Evolutionary conservation across 257 asterid genomes (phyloP).

Genomic region (Voacanga thouarsii): DNA sequence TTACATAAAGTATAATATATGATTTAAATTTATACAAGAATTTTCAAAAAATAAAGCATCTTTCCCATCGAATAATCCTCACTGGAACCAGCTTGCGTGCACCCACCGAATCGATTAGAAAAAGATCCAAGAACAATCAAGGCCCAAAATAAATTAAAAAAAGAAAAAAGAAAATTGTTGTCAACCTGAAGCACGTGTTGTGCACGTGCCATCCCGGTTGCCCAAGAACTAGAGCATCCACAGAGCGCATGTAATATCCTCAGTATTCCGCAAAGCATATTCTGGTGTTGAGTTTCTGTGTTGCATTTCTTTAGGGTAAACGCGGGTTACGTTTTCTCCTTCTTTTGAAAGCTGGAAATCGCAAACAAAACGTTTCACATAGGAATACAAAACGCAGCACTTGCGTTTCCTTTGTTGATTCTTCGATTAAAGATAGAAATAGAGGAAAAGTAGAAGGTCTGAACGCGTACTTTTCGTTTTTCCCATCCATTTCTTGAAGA

Average conservation of each 20-base stretch:
- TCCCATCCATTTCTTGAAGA: conserved; percentile 3
- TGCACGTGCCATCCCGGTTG: conserved; percentile 5
- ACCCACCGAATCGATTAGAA: neutral
- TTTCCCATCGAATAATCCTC: neutral
- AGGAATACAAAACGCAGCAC: neutral
- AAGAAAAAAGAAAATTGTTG: neutral
- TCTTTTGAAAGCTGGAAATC: neutral
- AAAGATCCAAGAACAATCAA: neutral
- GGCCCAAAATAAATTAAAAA: neutral
- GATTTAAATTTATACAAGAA: no score
- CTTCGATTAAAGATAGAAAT: neutral
- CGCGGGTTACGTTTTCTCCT: conserved; percentile 7
- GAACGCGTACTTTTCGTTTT: conserved; percentile 7
- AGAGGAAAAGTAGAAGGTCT: neutral
- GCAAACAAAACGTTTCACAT: neutral
- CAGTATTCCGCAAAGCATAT: neutral
- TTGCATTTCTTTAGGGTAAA: conserved; percentile 1
- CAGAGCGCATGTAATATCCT: conserved; percentile 11
- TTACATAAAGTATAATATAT: no score
- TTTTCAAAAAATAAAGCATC: no score
- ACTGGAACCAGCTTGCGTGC: conserved; percentile 17
- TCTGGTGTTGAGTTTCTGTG: neutral
- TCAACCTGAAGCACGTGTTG: neutral
- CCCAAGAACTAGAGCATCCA: neutral
- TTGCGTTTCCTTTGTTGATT: neutral